Base-by-base conservation (phyloP, 2,329 filamentous ascomycete species). In the Penicillium frequentans region DNA sequence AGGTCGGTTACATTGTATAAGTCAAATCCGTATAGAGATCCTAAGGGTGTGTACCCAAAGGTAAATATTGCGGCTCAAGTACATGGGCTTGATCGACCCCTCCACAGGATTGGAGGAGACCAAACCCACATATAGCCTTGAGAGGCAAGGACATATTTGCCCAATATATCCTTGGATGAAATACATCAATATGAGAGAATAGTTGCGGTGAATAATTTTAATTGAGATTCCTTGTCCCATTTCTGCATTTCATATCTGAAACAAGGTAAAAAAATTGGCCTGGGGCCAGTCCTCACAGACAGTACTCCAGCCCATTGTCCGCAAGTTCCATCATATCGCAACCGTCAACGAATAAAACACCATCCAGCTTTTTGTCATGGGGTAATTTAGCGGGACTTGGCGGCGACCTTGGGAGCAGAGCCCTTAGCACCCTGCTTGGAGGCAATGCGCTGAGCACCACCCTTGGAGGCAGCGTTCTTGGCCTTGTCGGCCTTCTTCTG, bases 401-500 rank as follows among this genome's bases (percentile, higher is more conserved):
- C 87, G 77, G 89, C 85, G 72, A 91, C 88, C 90, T 97, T 97
- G 76, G 83, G 81, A 72, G 85, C 86, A 70, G 92, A 86, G 74
- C 95, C 95, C 88, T 96, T 96, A 68, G 91, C 89, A 75, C 91
- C 92, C 86, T 96, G 91, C 90, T 99, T 99, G 88, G 91, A 93
- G 79, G 89, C 84, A 78, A 96, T 90, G 80, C 90, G 88, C 74
- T 81, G 79, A 69, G 85, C 84, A 83, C 92, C 86, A 76, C 91
- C 93, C 83, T 90, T 89, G 77, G 88, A 82, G 69, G 88, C 86
- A 67, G 93, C 93, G 75, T 72, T 84, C 90, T 98, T 98, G 74
- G 95, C 95, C 91, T 99, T 99, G 83, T 98, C 93, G 60, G 91
- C 90, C 90, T 98, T 99, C 91, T 98, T 99, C 80, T 87, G 88